Base-by-base conservation (phyloP, 2,329 filamentous ascomycete genomes). In the Phialemoniopsis sp. region DNA sequence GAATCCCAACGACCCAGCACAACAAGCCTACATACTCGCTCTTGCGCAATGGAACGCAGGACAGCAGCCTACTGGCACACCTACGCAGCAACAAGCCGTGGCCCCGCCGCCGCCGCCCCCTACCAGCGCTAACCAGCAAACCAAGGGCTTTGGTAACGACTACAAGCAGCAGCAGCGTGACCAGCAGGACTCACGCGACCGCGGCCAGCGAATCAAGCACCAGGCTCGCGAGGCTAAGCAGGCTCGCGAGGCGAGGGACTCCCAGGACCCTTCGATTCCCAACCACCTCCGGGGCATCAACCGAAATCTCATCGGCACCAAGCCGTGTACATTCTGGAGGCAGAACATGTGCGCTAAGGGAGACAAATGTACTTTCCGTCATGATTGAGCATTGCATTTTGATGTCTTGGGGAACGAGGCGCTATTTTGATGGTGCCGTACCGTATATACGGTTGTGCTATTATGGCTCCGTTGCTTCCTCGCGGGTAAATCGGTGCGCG, bases 261-360 rank as follows among this genome's bases (percentile, higher is more conserved):
- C 39, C 28, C 36, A 57, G 60, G 39, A 68, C 64, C 42, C 68
- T 21, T 42, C 37, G 9, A 49, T 42, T 39, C 54, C 36, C 43
- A 54, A 14, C 36, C 58, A 70, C 19, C 52, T 62, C 13, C 67
- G 67, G 41, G 63, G 60, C 13, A 68, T 69, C 45, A 78, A 84
- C 51, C 74, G 70, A 43, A 70, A 73, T 13, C 65, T 80, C 13
- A 78, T 80, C 36, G 78, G 80, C 40, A 85, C 82, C 32, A 80
- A 85, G 53, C 72, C 82, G 5, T 88, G 85, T 58, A 74, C 73
- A 15, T 89, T 87, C 58, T 88, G 72, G 69, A 72, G 77, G 42
- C 77, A 85, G 54, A 84, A 84, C 13, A 82, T 81, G 54, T 88
- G 85, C 61, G 78, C 77, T 7, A 82, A 87, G 55, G 85, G 85